Evolutionary conservation across 2,329 filamentous ascomycete genomes (phyloP), one percentile per base, ranked within the genome.

Genomic region (Alternaria sp.): DNA sequence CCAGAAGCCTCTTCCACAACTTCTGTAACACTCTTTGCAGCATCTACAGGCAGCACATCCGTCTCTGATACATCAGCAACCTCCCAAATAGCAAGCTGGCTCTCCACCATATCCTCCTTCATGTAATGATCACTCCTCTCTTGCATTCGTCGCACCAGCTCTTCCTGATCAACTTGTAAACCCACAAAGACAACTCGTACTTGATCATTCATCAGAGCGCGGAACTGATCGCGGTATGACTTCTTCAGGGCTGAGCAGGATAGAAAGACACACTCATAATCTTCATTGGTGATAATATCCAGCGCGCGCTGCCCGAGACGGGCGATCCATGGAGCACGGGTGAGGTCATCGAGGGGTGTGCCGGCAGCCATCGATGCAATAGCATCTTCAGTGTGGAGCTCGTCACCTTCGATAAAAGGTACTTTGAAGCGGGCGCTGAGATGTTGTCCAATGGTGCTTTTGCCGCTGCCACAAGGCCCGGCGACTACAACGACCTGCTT

Each of bases 401-500:
- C 70, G 51, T 82, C 81, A 4, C 80, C 81, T 62, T 83, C 80
- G n/a, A 82, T 74, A 60, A 77, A 80, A 0, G 80, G 75, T 3
- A 72, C 66, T 14, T 65, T 56, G 0, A 81, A 62, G 9, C 46
- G 65, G 1, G 65, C 48, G 0, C 76, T 71, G n/a, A 82, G 52
- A 1, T 69, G 63, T n/a, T 63, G 57, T 2, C 74, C 78, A 0
- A 82, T 54, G 0, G 79, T 82, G 0, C 79, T 77, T 63, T 82
- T 82, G 3, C 80, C 80, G n/a, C 76, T 78, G 4, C 80, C 81
- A 53, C 79, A 80, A 4, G 80, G 81, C 0, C 81, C 80, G 5
- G 77, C 74, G 16, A 81, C 63, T 5, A 82, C 54, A 14, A 81
- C 63, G 3, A 76, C 69, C 4, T 68, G 76, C 56, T 64, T 70